Conservation (phyloP, 345 rosid species). For the Linum trigynum region DNA sequence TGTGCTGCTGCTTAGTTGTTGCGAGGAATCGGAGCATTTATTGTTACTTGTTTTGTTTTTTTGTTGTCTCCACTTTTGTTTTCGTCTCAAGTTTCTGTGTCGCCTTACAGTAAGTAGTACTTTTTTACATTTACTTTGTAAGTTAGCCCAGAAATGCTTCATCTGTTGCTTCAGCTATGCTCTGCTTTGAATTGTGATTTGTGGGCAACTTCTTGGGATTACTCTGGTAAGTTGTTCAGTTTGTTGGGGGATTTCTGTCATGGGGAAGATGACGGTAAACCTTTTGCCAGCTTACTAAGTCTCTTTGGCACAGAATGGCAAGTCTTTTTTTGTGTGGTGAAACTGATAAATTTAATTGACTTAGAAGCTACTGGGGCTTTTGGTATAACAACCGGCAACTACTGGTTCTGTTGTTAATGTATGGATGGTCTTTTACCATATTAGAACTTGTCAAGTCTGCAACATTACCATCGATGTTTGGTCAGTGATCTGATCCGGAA, state of each 20-base stretch:
- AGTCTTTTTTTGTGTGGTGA: neutral
- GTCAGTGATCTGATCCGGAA: constrained; percentile 10
- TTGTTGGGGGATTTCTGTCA: neutral
- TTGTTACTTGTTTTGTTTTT: neutral
- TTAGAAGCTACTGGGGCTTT: neutral
- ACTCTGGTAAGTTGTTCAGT: neutral
- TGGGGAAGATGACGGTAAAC: neutral
- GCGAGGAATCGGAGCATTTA: neutral
- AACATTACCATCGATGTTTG: neutral
- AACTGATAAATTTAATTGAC: neutral
- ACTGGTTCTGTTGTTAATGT: neutral
- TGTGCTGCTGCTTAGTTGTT: neutral
- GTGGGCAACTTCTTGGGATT: neutral
- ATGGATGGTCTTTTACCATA: neutral
- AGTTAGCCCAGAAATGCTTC: neutral
- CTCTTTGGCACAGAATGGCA: neutral
- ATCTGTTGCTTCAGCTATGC: neutral
- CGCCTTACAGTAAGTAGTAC: neutral
- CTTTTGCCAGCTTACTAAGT: neutral
- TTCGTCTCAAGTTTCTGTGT: neutral
- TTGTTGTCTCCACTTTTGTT: neutral
- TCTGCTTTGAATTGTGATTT: neutral
- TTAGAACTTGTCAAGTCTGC: neutral
- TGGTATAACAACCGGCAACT: neutral
- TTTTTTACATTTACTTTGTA: neutral